Percentiles rank a stretch among this genome's conserved stretches.
Conservation (phyloP, 1,284 basidiomycete genomes). For the Tilletia horrida region DNA sequence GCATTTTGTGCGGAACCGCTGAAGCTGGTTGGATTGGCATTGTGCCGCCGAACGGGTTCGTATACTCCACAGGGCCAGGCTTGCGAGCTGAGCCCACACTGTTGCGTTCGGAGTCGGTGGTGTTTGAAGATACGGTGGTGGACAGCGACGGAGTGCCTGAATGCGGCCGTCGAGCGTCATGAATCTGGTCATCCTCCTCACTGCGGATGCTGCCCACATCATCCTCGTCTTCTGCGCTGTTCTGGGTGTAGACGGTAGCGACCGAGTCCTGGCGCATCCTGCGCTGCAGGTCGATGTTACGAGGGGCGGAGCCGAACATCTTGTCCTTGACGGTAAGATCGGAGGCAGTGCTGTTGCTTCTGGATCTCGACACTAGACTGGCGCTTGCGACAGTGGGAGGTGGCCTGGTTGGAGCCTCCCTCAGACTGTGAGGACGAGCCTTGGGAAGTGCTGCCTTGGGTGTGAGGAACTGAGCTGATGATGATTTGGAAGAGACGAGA, state of each 20-base stretch:
- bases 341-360: slow-evolving; percentile 5
- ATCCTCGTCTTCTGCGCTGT: slow-evolving; percentile 2
- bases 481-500: background rate
- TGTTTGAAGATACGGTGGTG: background rate
- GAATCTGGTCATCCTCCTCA: background rate
- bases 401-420: no score
- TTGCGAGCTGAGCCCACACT: background rate
- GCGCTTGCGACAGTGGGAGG: no score
- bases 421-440: background rate
- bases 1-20: background rate
- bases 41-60: background rate
- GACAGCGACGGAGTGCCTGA: background rate
- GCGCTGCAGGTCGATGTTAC: background rate
- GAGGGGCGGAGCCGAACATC: background rate
- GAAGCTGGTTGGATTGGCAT: background rate
- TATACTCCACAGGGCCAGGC: background rate
- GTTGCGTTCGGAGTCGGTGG: slow-evolving; percentile 1
- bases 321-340: background rate
- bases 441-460: background rate
- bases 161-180: background rate
- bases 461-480: background rate
- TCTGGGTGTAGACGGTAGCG: background rate
- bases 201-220: background rate
- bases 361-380: background rate
- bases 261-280: background rate